Percentiles rank a stretch among this genome's conserved stretches.
phyloP scores from a whole-genome alignment of 768 basidiomycete species.

The Suillus subaureus region DNA sequence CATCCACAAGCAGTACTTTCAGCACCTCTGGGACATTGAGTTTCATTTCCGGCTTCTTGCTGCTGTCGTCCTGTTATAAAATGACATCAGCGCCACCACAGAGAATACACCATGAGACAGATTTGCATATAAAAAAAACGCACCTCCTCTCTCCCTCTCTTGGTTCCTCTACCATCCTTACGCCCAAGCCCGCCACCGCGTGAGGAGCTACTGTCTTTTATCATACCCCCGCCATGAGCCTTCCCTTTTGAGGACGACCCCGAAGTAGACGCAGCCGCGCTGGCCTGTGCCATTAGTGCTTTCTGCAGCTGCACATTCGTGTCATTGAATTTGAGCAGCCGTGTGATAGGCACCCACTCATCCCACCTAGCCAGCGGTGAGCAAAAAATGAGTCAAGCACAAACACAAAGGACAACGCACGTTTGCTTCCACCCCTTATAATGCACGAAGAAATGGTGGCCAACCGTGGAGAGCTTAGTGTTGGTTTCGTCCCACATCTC shows the following conservation, averaged over 20 bases:
- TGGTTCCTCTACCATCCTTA: constrained; percentile 70
- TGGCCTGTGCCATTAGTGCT: constrained; percentile 50
- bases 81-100: background rate
- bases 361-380: constrained; percentile 72
- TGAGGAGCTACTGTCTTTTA: constrained; percentile 30
- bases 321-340: constrained; percentile 86
- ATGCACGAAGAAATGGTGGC: constrained; percentile 92
- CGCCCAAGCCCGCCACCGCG: constrained; percentile 36
- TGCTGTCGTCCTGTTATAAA: constrained; percentile 64
- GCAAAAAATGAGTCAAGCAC: constrained; percentile 1
- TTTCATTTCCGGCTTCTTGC: constrained; percentile 86
- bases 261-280: constrained; percentile 43
- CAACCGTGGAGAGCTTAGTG: constrained; percentile 59
- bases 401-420: constrained; percentile 45
- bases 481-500: constrained; percentile 67
- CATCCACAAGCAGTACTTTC: constrained; percentile 89
- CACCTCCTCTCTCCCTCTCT: constrained; percentile 76
- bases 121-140: constrained; percentile 18
- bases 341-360: constrained; percentile 87
- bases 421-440: constrained; percentile 99
- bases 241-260: constrained; percentile 29
- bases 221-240: constrained; percentile 21
- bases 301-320: constrained; percentile 80
- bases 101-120: background rate
- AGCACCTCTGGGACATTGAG: constrained; percentile 87